A percentile compares a stretch with the other conserved stretches of the same genome.
These are phyloP conservation scores for Exophiala oligosperma DNA, from an alignment of 2,329 filamentous ascomycete species.

Conservation along the genomic window DNA sequence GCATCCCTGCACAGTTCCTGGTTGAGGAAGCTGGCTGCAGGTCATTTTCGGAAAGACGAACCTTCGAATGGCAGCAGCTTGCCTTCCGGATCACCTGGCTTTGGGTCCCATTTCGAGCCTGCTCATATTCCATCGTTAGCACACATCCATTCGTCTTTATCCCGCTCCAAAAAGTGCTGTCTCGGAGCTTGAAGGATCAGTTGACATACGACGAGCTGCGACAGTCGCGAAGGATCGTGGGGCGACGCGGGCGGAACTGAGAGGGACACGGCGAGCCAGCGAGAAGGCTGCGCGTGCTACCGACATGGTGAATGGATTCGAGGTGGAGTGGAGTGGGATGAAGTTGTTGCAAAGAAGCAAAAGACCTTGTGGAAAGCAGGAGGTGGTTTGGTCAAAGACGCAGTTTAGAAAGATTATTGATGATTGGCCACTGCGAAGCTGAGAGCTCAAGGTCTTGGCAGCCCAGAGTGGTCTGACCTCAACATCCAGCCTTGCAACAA, in stretches of 20 bases:
- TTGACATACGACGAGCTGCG: constrained; percentile 47
- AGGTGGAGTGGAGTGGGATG: constrained; percentile 18
- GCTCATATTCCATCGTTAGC: constrained; percentile 16
- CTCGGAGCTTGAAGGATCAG: constrained; percentile 16
- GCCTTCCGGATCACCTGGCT: constrained; percentile 39
- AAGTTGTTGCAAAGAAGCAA: not conserved
- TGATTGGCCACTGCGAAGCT: constrained; percentile 7
- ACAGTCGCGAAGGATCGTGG: constrained; percentile 48
- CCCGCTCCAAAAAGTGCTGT: not conserved
- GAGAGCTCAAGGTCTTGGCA: constrained; percentile 9
- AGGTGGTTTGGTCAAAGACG: not conserved
- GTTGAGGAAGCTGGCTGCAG: not conserved
- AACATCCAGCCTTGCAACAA: not conserved
- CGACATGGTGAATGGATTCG: constrained; percentile 41
- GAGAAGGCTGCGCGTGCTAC: constrained; percentile 48
- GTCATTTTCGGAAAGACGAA: constrained; percentile 33
- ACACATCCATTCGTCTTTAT: not conserved
- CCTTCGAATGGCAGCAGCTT: constrained; percentile 48
- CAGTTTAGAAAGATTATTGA: constrained; percentile 5
- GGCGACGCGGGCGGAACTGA: constrained; percentile 38
- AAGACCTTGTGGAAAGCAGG: not conserved
- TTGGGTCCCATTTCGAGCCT: constrained; percentile 41
- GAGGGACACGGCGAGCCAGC: constrained; percentile 47
- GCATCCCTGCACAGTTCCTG: no score
- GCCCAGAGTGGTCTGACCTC: constrained; percentile 1